These are phyloP conservation scores for Apophysomyces ossiformis DNA, from an alignment of 371 early-diverging fungal genomes.

Conservation along the genomic window DNA sequence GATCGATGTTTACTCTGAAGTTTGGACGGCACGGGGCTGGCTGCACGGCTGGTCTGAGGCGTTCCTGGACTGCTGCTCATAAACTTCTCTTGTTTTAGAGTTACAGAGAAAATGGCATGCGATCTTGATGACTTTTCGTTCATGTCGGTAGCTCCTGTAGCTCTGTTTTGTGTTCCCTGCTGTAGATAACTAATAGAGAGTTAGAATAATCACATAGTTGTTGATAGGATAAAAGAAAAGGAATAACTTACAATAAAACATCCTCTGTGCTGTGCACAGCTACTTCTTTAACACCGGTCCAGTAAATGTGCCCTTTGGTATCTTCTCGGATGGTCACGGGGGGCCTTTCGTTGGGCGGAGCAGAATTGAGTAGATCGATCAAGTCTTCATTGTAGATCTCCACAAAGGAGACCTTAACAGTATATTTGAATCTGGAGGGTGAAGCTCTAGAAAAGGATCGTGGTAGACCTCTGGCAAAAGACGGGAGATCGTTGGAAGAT, in stretches of 20 bases:
- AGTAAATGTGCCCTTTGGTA: slow-evolving; percentile 85
- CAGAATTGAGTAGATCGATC: slow-evolving; percentile 76
- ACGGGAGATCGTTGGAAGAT: slow-evolving; percentile 21
- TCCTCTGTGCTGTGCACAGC: slow-evolving; percentile 77
- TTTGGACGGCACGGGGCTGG: slow-evolving; percentile 41
- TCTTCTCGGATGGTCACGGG: slow-evolving; percentile 92
- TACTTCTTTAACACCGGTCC: slow-evolving; percentile 90
- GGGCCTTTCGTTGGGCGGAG: slow-evolving; percentile 59
- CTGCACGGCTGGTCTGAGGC: slow-evolving; percentile 25
- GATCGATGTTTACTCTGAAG: slow-evolving; percentile 15
- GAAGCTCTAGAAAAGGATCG: slow-evolving; percentile 22
- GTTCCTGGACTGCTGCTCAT: slow-evolving; percentile 30
- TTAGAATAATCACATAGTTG: background rate
- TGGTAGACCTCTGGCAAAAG: slow-evolving; percentile 15
- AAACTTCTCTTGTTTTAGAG: slow-evolving; percentile 74
- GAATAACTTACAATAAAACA: slow-evolving; percentile 64
- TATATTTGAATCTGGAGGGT: slow-evolving; percentile 35
- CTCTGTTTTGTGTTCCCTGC: slow-evolving; percentile 83
- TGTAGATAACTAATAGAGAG: slow-evolving; percentile 60
- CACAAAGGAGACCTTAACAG: slow-evolving; percentile 73
- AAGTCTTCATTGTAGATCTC: slow-evolving; percentile 99
- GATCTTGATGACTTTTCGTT: slow-evolving; percentile 95
- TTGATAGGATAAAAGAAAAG: background rate
- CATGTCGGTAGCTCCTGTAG: slow-evolving; percentile 97
- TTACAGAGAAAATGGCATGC: slow-evolving; percentile 98